Percentiles rank a stretch among this genome's conserved stretches.
phyloP scores from a whole-genome alignment of 306 rosid species.

The cucumber (Cucumis sativus) region Cucumber_9930_V3 NC_026658.2:19051001-19051500 shows the following conservation, averaged over 20 bases:
- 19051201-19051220: slow-evolving; percentile 16
- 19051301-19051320: slow-evolving; percentile 62
- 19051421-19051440: slow-evolving; percentile 5
- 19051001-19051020: background rate
- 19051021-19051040: background rate
- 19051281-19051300: slow-evolving; percentile 65
- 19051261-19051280: slow-evolving; percentile 57
- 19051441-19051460: slow-evolving; percentile 15
- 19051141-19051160: slow-evolving; percentile 1
- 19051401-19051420: background rate
- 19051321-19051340: slow-evolving; percentile 24
- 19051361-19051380: background rate
- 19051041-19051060: background rate
- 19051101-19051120: background rate
- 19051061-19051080: background rate
- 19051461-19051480: slow-evolving; percentile 54
- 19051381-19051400: background rate
- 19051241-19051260: slow-evolving; percentile 62
- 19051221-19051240: slow-evolving; percentile 30
- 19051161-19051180: background rate
- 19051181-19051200: slow-evolving; percentile 28
- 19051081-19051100: background rate
- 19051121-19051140: background rate
- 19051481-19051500: slow-evolving; percentile 39
- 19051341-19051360: background rate